Percentiles rank a stretch among this genome's conserved stretches.
Conservation (phyloP, 2,329 filamentous ascomycete species). For the Ilyonectria mors-panacis region DNA sequence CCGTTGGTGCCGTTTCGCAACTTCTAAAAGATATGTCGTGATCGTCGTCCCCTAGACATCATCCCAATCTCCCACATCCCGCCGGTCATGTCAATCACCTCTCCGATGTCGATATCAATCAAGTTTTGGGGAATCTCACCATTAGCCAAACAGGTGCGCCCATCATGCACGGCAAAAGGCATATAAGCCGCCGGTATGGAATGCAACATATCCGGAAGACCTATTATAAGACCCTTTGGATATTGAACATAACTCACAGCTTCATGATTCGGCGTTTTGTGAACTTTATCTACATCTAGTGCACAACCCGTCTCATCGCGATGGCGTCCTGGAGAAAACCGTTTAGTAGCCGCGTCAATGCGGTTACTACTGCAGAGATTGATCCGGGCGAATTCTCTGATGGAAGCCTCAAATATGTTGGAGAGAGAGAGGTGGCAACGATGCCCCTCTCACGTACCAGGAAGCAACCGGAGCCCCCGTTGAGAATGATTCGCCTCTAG, state of each 20-base stretch:
- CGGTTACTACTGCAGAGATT: constrained; percentile 2
- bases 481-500: constrained; percentile 16
- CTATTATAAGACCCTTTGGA: neutral
- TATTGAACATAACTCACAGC: too few species aligned
- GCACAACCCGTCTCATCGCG: neutral
- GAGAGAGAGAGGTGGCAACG: constrained; percentile 22
- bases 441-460: constrained; percentile 19
- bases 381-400: constrained; percentile 18
- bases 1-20: constrained; percentile 1
- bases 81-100: constrained; percentile 13
- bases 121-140: neutral
- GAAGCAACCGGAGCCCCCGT: constrained; percentile 23
- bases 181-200: neutral
- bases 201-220: too few species aligned
- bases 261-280: neutral
- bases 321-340: constrained; percentile 22
- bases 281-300: neutral
- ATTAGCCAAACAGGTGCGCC: neutral
- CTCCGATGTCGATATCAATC: constrained; percentile 17
- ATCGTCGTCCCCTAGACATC: constrained; percentile 9
- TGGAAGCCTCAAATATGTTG: constrained; percentile 23
- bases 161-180: neutral
- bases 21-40: neutral
- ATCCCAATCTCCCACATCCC: constrained; percentile 19
- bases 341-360: neutral